Evolutionary conservation across 169 alveolate genomes (phyloP).

Genomic region (Plasmodium gonderi): DNA sequence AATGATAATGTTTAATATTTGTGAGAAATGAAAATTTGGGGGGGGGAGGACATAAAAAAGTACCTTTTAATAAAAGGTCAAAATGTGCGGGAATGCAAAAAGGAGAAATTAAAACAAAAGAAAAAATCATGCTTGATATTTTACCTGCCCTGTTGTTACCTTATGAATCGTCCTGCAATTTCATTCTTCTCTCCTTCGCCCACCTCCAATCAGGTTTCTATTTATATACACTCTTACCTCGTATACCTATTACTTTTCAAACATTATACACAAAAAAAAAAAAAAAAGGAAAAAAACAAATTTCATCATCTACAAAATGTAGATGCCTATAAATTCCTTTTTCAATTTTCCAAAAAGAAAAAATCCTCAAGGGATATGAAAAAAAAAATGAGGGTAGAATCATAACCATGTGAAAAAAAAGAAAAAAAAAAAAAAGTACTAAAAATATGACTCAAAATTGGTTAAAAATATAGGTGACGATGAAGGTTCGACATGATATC

Average conservation of each 20-base stretch:
- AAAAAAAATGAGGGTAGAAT: not conserved
- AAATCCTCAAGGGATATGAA: not conserved
- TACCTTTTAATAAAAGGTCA: not conserved
- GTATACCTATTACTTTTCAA: too few species aligned
- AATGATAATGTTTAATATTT: not conserved
- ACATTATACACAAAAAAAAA: not conserved
- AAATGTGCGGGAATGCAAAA: not conserved
- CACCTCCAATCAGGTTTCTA: too few species aligned
- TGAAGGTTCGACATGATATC: not conserved
- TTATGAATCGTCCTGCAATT: too few species aligned
- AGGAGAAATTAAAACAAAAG: not conserved
- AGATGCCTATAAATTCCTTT: not conserved
- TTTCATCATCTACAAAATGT: not conserved
- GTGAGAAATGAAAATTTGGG: not conserved
- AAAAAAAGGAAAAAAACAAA: not conserved
- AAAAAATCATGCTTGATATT: not conserved
- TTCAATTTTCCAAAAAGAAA: not conserved
- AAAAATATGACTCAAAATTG: not conserved
- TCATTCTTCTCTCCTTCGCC: not conserved
- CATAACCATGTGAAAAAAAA: not conserved
- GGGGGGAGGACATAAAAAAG: too few species aligned
- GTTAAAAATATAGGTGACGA: not conserved
- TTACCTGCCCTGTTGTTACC: not conserved
- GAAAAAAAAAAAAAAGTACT: not conserved
- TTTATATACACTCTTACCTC: too few species aligned